Evolutionary conservation across 2,329 filamentous ascomycete genomes (phyloP).

Genomic region (Colletotrichum ledebouriae): DNA sequence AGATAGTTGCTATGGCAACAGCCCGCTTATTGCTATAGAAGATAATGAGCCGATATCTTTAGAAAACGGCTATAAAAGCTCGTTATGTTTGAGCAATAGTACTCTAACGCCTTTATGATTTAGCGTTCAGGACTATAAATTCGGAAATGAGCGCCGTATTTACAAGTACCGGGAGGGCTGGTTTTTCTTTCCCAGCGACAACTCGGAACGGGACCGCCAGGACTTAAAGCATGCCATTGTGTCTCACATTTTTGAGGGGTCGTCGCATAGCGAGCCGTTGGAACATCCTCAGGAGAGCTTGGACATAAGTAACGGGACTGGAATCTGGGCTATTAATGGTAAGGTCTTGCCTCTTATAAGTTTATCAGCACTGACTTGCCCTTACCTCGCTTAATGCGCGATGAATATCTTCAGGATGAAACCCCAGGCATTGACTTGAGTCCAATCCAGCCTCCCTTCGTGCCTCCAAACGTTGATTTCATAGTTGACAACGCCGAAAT

Average conservation of each 20-base stretch:
- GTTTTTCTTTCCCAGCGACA: conserved; percentile 58
- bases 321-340: conserved; percentile 69
- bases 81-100: too few species aligned
- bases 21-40: too few species aligned
- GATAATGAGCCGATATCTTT: too few species aligned
- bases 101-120: conserved; percentile 44
- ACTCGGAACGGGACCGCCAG: conserved; percentile 60
- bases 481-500: conserved; percentile 58
- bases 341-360: conserved; percentile 34
- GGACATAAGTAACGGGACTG: conserved; percentile 52
- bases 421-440: conserved; percentile 33
- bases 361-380: not conserved
- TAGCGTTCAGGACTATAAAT: conserved; percentile 55
- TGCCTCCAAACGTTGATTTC: conserved; percentile 64
- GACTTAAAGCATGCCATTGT: conserved; percentile 51
- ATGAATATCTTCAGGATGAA: conserved; percentile 29
- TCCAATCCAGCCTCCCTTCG: conserved; percentile 44
- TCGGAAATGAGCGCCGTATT: conserved; percentile 58
- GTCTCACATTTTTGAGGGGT: conserved; percentile 24
- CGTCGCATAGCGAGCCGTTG: not conserved
- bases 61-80: too few species aligned
- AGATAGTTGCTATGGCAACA: too few species aligned
- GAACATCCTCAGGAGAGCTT: conserved; percentile 14
- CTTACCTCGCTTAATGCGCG: conserved; percentile 46
- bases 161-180: conserved; percentile 57